These are phyloP conservation scores for Elsinoe australis DNA, from an alignment of 2,329 filamentous ascomycete genomes.

Conservation along the genomic window DNA sequence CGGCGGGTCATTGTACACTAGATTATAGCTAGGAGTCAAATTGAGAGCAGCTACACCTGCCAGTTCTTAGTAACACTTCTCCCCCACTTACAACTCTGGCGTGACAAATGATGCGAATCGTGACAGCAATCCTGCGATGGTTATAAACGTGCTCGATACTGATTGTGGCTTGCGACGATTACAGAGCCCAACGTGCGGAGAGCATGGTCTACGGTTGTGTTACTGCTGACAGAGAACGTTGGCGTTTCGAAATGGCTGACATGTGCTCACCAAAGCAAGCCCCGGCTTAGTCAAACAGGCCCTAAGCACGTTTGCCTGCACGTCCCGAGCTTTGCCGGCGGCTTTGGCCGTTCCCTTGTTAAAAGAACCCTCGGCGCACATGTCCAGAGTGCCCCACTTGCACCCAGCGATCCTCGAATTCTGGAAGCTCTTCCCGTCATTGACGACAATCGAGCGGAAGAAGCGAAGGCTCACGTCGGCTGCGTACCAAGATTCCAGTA, in stretches of 20 bases:
- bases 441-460: conserved; percentile 15
- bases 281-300: not conserved
- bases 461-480: not conserved
- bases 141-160: no score
- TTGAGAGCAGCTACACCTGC: no score
- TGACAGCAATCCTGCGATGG: no score
- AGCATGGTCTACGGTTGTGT: no score
- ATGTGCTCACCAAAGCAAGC: conserved; percentile 9
- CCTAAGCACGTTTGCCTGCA: not conserved
- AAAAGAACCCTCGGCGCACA: not conserved
- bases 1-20: not conserved
- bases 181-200: no score
- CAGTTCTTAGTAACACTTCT: no score
- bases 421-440: conserved; percentile 13
- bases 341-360: not conserved
- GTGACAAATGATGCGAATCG: no score
- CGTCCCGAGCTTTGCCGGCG: not conserved
- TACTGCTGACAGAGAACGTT: no score
- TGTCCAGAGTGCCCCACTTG: not conserved
- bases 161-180: no score
- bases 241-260: not conserved
- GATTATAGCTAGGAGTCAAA: no score
- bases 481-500: not conserved
- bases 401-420: conserved; percentile 1
- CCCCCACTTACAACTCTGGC: no score